Evolutionary conservation across 1,284 basidiomycete genomes (phyloP).

Genomic region (Puccinia hordei): DNA sequence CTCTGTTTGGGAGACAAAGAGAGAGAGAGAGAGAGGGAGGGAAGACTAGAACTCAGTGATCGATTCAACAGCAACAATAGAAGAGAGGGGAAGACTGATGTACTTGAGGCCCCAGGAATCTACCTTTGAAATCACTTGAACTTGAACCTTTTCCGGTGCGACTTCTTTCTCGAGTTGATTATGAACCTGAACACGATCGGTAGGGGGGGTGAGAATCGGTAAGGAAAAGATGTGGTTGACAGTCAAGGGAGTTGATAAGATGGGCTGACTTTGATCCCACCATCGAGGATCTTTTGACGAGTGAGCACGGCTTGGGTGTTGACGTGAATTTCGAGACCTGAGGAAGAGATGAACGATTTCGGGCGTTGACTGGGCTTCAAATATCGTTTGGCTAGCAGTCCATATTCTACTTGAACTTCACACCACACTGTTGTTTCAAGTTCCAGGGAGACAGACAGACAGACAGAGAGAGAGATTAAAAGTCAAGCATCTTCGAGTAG

Average conservation of each 20-base stretch:
- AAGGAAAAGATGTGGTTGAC: background rate
- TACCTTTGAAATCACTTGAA: slow-evolving; percentile 23
- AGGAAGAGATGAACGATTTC: slow-evolving; percentile 13
- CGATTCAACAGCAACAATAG: no score
- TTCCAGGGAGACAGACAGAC: no score
- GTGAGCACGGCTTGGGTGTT: slow-evolving; percentile 15
- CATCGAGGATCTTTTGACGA: slow-evolving; percentile 43
- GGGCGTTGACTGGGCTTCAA: slow-evolving; percentile 26
- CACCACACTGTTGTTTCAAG: slow-evolving; percentile 50
- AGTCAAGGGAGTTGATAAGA: background rate
- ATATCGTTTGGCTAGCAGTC: slow-evolving; percentile 39
- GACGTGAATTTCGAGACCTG: slow-evolving; percentile 24
- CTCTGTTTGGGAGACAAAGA: no score
- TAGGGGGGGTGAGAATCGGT: no score
- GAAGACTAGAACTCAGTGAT: no score
- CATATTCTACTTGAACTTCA: slow-evolving; percentile 49
- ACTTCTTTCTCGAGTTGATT: slow-evolving; percentile 46
- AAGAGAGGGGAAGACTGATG: no score
- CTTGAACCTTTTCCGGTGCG: slow-evolving; percentile 19
- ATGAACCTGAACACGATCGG: slow-evolving; percentile 45
- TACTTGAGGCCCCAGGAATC: slow-evolving; percentile 49
- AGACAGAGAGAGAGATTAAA: background rate
- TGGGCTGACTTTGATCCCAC: slow-evolving; percentile 18
- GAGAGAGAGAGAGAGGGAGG: no score
- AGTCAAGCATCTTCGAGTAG: no score